phyloP scores from a whole-genome alignment of 1,139 yeast genomes.

The Meyerozyma guilliermondii region DNA sequence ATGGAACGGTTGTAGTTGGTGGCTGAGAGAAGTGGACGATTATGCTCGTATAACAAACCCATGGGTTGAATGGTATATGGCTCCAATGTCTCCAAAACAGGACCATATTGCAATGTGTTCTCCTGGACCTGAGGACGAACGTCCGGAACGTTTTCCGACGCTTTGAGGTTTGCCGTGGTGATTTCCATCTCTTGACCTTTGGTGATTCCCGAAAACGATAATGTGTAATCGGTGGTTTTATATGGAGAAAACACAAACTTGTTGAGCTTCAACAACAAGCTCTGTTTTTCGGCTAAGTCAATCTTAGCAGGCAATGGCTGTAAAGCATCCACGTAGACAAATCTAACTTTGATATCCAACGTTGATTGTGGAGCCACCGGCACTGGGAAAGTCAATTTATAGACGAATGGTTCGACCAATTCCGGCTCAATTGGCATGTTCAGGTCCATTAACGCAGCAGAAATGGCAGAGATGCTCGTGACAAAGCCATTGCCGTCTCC shows the following conservation, averaged over 20 bases:
- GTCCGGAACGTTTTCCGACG: slow-evolving; percentile 17
- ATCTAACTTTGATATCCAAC: slow-evolving; percentile 46
- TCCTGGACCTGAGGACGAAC: slow-evolving; percentile 31
- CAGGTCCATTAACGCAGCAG: slow-evolving; percentile 28
- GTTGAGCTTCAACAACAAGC: slow-evolving; percentile 48
- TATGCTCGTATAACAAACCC: slow-evolving; percentile 60
- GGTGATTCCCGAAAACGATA: slow-evolving; percentile 46
- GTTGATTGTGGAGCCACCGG: slow-evolving; percentile 64
- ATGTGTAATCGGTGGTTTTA: slow-evolving; percentile 45
- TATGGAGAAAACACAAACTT: slow-evolving; percentile 64
- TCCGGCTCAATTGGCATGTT: slow-evolving; percentile 27
- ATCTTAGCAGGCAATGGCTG: slow-evolving; percentile 63
- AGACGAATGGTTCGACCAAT: slow-evolving; percentile 24
- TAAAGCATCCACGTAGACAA: slow-evolving; percentile 46
- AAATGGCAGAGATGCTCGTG: slow-evolving; percentile 44
- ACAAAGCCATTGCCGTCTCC: slow-evolving; percentile 40
- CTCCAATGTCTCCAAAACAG: slow-evolving; percentile 34
- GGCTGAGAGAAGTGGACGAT: slow-evolving; percentile 61
- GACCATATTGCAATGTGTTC: slow-evolving; percentile 51
- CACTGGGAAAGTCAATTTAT: slow-evolving; percentile 48
- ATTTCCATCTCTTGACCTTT: slow-evolving; percentile 45
- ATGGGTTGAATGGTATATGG: slow-evolving; percentile 47
- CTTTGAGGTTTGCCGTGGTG: slow-evolving; percentile 12
- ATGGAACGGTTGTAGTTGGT: slow-evolving; percentile 63
- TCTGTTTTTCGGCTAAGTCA: slow-evolving; percentile 59